These are phyloP conservation scores for Serendipita sp. DNA, from an alignment of 768 basidiomycete species.

Conservation along the genomic window DNA sequence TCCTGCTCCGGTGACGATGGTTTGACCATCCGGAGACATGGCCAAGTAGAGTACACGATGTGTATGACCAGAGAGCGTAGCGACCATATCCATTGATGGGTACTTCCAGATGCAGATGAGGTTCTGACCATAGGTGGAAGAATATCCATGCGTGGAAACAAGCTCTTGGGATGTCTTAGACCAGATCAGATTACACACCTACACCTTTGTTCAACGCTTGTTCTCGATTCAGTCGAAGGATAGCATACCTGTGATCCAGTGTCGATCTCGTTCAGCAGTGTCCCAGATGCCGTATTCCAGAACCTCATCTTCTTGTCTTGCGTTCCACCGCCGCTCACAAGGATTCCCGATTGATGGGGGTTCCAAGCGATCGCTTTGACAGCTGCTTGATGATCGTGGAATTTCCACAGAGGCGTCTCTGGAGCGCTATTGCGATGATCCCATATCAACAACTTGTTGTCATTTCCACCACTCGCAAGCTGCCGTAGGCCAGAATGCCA, in stretches of 20 bases:
- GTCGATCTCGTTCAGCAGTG: conserved; percentile 73
- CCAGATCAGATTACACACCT: conserved; percentile 98
- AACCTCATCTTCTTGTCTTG: conserved; percentile 96
- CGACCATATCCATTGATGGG: conserved; percentile 85
- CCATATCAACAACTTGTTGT: conserved; percentile 98
- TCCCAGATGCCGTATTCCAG: conserved; percentile 86
- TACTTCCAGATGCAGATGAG: conserved; percentile 96
- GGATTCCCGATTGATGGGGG: conserved; percentile 76
- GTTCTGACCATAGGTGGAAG: conserved; percentile 83
- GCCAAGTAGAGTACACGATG: conserved; percentile 89
- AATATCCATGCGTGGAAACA: conserved; percentile 96
- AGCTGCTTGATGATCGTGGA: conserved; percentile 91
- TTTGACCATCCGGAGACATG: conserved; percentile 94
- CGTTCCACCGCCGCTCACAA: conserved; percentile 96
- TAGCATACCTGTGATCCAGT: conserved; percentile 82
- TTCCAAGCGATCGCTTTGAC: conserved; percentile 99
- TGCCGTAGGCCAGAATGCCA: conserved; percentile 56
- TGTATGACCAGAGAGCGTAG: conserved; percentile 85
- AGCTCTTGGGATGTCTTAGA: conserved; percentile 90
- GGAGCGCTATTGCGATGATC: conserved; percentile 52
- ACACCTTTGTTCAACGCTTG: neutral
- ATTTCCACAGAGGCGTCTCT: conserved; percentile 75
- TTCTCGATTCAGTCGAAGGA: too few species aligned
- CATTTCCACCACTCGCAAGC: conserved; percentile 91
- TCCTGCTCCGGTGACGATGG: conserved; percentile 94